Evolutionary conservation across 148 eudicot species (phyloP).

Genomic region (Cornus kousa): DNA sequence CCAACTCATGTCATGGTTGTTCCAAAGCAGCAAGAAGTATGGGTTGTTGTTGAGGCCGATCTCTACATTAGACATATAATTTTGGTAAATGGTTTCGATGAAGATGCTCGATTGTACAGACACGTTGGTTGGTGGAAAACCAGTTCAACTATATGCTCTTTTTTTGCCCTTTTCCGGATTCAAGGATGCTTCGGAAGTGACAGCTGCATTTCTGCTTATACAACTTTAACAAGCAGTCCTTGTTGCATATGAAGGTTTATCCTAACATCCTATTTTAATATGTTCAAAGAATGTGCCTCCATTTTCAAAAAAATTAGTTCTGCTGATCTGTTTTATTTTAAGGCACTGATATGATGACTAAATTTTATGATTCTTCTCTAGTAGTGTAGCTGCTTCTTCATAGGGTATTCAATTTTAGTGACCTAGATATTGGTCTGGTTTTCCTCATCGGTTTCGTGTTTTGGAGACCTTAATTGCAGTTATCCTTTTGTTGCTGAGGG

Average conservation of each 20-base stretch:
- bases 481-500: neutral
- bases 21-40: neutral
- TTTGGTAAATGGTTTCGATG: neutral
- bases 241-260: neutral
- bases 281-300: slow-evolving; percentile 2
- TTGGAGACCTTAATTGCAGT: neutral
- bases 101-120: neutral
- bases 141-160: neutral
- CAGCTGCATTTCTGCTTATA: slow-evolving; percentile 5
- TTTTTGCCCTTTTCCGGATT: slow-evolving; percentile 3
- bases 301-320: slow-evolving; percentile 1
- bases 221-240: neutral
- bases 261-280: neutral
- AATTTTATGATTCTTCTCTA: neutral
- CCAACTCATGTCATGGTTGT: slow-evolving; percentile 35
- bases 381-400: neutral
- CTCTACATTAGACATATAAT: neutral
- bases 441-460: neutral
- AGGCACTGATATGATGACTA: neutral
- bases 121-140: neutral
- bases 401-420: neutral
- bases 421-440: neutral
- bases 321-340: slow-evolving; percentile 6
- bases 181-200: neutral
- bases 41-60: neutral